phyloP scores from a whole-genome alignment of 495 filamentous ascomycete species.

The Tuber brumale region DNA sequence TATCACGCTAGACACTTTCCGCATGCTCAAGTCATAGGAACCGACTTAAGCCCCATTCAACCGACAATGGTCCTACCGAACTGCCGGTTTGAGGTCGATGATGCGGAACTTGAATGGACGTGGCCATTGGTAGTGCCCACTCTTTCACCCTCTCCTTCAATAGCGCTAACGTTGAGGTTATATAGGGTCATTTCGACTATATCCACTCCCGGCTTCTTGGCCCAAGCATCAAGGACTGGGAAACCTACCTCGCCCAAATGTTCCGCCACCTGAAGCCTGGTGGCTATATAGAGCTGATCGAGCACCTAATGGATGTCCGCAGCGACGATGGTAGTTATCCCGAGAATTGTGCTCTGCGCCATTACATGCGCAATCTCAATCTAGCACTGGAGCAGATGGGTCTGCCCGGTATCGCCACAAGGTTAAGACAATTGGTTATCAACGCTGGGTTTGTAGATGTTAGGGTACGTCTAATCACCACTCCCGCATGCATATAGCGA shows the following conservation, averaged over 20 bases:
- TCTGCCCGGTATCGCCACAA: slow-evolving; percentile 6
- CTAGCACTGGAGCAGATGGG: slow-evolving; percentile 22
- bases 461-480: slow-evolving; percentile 4
- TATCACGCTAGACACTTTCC: slow-evolving; percentile 20
- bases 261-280: slow-evolving; percentile 32
- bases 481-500: neutral
- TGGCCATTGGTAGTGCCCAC: slow-evolving; percentile 26
- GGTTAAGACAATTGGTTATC: slow-evolving; percentile 9
- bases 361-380: slow-evolving; percentile 16
- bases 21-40: slow-evolving; percentile 24
- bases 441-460: slow-evolving; percentile 31
- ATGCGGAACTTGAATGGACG: slow-evolving; percentile 48
- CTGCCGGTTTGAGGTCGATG: slow-evolving; percentile 54
- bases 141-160: neutral
- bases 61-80: slow-evolving; percentile 49
- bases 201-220: slow-evolving; percentile 57
- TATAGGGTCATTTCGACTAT: slow-evolving; percentile 56
- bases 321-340: slow-evolving; percentile 32
- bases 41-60: slow-evolving; percentile 34
- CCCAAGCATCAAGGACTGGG: slow-evolving; percentile 56
- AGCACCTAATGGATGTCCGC: slow-evolving; percentile 14
- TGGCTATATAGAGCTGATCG: slow-evolving; percentile 32
- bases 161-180: slow-evolving; percentile 46
- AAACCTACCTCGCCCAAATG: slow-evolving; percentile 37
- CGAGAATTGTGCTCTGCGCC: slow-evolving; percentile 13